A percentile compares a stretch with the other conserved stretches of the same genome.
Conservation (phyloP, 805 yeast genomes). For the Sugiyamaella boreocaroliniensis region DNA sequence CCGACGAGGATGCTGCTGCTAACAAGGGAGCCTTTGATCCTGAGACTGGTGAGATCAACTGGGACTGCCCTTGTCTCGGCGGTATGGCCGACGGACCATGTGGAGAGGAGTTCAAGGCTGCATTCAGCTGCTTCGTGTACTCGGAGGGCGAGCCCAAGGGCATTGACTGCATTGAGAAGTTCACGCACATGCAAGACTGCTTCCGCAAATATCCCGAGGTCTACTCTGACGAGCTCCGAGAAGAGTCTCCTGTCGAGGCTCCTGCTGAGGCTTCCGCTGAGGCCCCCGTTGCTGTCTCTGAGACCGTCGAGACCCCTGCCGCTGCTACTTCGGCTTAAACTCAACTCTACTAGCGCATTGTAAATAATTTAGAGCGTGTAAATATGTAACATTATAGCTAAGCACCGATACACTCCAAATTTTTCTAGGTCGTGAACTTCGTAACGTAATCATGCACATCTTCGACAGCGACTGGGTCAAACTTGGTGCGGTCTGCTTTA, state of each 20-base stretch:
- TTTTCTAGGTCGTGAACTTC: neutral
- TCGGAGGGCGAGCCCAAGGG: slow-evolving; percentile 96
- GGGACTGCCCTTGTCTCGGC: slow-evolving; percentile 99
- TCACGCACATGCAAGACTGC: slow-evolving; percentile 87
- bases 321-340: slow-evolving; percentile 1
- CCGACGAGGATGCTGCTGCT: slow-evolving; percentile 16
- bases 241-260: slow-evolving; percentile 45
- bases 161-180: slow-evolving; percentile 85
- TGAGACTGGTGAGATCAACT: slow-evolving; percentile 96
- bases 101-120: slow-evolving; percentile 90
- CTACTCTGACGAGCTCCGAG: slow-evolving; percentile 85
- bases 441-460: slow-evolving; percentile 7
- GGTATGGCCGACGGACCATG: slow-evolving; percentile 99
- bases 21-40: slow-evolving; percentile 77
- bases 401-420: neutral
- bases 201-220: slow-evolving; percentile 89
- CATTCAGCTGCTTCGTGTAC: slow-evolving; percentile 91
- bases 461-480: slow-evolving; percentile 19
- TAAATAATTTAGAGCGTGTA: neutral
- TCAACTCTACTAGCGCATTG: neutral
- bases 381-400: neutral
- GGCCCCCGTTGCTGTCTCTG: no score
- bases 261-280: slow-evolving; percentile 4
- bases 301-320: no score
- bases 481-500: slow-evolving; percentile 3